Percentiles rank a stretch among this genome's conserved stretches.
These are phyloP conservation scores for Fereydounia khargensis DNA, from an alignment of 1,284 basidiomycete genomes.

Conservation along the genomic window DNA sequence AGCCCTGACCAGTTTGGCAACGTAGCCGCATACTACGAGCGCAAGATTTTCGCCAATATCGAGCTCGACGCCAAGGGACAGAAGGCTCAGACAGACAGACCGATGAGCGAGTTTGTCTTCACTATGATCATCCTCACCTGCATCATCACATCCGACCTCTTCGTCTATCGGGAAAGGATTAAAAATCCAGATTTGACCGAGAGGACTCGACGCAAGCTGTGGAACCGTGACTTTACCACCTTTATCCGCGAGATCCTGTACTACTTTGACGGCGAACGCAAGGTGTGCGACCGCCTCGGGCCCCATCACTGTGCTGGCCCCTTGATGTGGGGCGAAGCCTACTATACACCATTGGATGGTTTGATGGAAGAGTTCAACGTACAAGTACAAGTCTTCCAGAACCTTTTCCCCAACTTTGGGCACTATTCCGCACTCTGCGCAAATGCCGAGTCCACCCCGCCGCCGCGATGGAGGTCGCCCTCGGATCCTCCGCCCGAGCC, in stretches of 20 bases:
- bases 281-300: slow-evolving; percentile 17
- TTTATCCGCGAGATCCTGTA: slow-evolving; percentile 11
- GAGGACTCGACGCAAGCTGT: slow-evolving; percentile 1
- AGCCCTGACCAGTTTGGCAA: slow-evolving; percentile 8
- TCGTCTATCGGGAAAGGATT: slow-evolving; percentile 2
- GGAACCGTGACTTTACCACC: slow-evolving; percentile 15
- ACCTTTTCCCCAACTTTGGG: slow-evolving; percentile 27
- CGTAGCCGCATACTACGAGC: slow-evolving; percentile 17
- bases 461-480: neutral
- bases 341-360: slow-evolving; percentile 5
- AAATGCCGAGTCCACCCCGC: slow-evolving; percentile 3
- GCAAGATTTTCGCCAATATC: slow-evolving; percentile 14
- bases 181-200: slow-evolving; percentile 3
- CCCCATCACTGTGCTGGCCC: slow-evolving; percentile 10
- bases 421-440: slow-evolving; percentile 15
- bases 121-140: slow-evolving; percentile 13
- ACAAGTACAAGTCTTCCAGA: slow-evolving; percentile 19
- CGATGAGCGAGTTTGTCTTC: slow-evolving; percentile 17
- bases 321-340: slow-evolving; percentile 13
- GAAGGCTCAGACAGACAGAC: slow-evolving; percentile 14
- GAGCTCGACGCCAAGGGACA: slow-evolving; percentile 10
- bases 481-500: slow-evolving; percentile 6
- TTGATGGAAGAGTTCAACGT: slow-evolving; percentile 8
- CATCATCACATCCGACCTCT: slow-evolving; percentile 13
- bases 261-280: slow-evolving; percentile 10